A percentile compares a stretch with the other conserved stretches of the same genome.
phyloP scores from a whole-genome alignment of 1,284 basidiomycete genomes.

The Trametes versicolor region DNA sequence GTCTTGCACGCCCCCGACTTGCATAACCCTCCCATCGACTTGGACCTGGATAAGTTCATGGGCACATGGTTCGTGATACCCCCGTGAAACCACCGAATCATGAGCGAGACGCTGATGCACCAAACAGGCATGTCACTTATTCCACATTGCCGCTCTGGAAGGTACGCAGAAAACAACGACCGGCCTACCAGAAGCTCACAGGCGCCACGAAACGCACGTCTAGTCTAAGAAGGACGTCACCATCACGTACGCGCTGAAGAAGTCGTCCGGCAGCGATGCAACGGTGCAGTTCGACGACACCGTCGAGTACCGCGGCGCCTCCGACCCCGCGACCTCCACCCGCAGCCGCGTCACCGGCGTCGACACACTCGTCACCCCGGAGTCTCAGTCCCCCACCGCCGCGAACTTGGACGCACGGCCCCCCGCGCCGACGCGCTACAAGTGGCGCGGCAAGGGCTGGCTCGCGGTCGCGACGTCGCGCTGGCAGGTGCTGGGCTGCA shows the following conservation, averaged over 20 bases:
- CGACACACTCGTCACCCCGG: constrained; percentile 45
- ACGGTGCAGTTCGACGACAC: constrained; percentile 49
- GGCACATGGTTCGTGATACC: constrained; percentile 46
- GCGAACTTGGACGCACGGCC: not conserved
- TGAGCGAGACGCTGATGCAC: not conserved
- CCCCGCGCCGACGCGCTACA: constrained; percentile 46
- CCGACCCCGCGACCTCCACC: constrained; percentile 38
- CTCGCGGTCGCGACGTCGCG: constrained; percentile 54
- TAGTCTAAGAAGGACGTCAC: constrained; percentile 55
- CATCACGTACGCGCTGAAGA: constrained; percentile 50
- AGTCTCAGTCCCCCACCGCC: constrained; percentile 24
- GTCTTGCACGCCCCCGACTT: constrained; percentile 22
- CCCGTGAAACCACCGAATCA: not conserved
- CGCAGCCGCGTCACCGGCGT: constrained; percentile 49
- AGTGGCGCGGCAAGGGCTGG: constrained; percentile 57
- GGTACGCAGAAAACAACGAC: constrained; percentile 39
- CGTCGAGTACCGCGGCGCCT: constrained; percentile 49
- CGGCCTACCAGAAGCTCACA: not conserved
- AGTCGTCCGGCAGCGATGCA: constrained; percentile 20
- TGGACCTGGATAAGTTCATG: constrained; percentile 51
- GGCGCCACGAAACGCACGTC: not conserved
- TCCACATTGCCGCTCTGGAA: constrained; percentile 60
- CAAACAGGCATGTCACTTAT: constrained; percentile 51
- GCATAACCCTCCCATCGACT: constrained; percentile 28
- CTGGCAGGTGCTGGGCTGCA: constrained; percentile 59